phyloP scores from a whole-genome alignment of 345 rosid species.

The Alliaria petiolata region DNA sequence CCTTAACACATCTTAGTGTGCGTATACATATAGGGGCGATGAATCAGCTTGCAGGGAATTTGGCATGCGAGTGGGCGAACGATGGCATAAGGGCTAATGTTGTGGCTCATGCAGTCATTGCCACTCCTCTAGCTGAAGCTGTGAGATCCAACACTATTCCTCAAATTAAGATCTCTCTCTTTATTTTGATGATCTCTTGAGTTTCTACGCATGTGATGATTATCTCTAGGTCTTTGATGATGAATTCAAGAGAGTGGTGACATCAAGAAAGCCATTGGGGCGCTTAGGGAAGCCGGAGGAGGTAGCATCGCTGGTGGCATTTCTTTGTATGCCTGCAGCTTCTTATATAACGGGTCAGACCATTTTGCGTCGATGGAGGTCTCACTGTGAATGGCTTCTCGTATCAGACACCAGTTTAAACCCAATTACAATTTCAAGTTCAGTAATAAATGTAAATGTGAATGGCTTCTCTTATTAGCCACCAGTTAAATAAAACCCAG shows the following conservation, averaged over 20 bases:
- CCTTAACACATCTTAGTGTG: no score
- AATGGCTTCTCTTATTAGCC: no score
- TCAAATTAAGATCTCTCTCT: neutral
- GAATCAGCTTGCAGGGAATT: constrained; percentile 13
- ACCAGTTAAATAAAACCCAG: no score
- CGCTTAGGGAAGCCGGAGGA: constrained; percentile 40
- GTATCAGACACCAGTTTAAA: no score
- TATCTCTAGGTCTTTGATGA: neutral
- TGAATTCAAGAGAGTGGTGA: neutral
- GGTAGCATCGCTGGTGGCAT: constrained; percentile 46
- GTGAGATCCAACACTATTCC: neutral
- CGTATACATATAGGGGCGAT: constrained; percentile 22
- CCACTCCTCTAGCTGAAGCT: neutral
- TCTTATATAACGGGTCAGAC: constrained; percentile 52
- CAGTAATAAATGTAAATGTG: no score
- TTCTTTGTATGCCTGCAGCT: constrained; percentile 46
- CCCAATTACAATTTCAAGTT: no score
- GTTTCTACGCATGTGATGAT: neutral
- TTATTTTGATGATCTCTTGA: neutral
- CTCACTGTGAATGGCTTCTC: constrained; percentile 29
- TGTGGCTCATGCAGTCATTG: neutral
- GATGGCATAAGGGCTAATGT: constrained; percentile 17
- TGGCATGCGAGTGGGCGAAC: constrained; percentile 20
- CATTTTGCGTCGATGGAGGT: constrained; percentile 49
- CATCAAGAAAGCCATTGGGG: constrained; percentile 34